These are phyloP conservation scores for Entamoeba invadens DNA, from an alignment of 208 protist genomes.

Conservation along the genomic window DNA sequence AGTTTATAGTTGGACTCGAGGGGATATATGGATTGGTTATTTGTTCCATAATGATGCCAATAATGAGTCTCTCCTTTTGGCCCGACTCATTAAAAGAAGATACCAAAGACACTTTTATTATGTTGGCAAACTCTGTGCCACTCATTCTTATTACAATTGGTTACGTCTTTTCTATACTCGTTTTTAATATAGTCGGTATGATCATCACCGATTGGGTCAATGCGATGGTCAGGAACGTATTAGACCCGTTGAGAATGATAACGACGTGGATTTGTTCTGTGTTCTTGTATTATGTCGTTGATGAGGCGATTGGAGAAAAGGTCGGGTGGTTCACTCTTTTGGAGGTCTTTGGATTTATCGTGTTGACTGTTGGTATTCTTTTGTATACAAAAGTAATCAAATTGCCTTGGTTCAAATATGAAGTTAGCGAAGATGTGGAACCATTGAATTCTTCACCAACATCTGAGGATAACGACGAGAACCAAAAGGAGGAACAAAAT, in stretches of 20 bases:
- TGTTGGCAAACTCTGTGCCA: slow-evolving; percentile 7
- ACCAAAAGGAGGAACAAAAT: too few relatives aligned
- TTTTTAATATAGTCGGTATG: slow-evolving; percentile 41
- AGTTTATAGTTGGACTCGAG: slow-evolving; percentile 65
- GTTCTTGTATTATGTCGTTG: slow-evolving; percentile 36
- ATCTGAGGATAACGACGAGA: too few relatives aligned
- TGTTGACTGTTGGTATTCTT: slow-evolving; percentile 8
- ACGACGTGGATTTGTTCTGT: slow-evolving; percentile 37
- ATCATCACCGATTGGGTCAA: slow-evolving; percentile 27
- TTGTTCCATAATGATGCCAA: slow-evolving; percentile 49
- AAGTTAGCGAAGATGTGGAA: background rate
- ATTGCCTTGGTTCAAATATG: background rate
- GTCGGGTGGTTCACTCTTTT: slow-evolving; percentile 31
- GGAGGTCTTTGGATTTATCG: slow-evolving; percentile 34
- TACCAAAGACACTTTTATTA: slow-evolving; percentile 26
- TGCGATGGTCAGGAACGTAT: slow-evolving; percentile 33
- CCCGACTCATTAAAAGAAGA: slow-evolving; percentile 11
- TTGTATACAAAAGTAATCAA: background rate
- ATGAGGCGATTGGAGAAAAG: slow-evolving; percentile 27
- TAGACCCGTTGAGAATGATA: slow-evolving; percentile 37
- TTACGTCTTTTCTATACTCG: slow-evolving; percentile 32
- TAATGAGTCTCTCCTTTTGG: slow-evolving; percentile 19
- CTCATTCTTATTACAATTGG: slow-evolving; percentile 10
- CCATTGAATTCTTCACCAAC: too few relatives aligned
- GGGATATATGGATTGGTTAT: slow-evolving; percentile 58